Conservation (phyloP, 129 eudicot genomes). For the Tagetes erecta region DNA sequence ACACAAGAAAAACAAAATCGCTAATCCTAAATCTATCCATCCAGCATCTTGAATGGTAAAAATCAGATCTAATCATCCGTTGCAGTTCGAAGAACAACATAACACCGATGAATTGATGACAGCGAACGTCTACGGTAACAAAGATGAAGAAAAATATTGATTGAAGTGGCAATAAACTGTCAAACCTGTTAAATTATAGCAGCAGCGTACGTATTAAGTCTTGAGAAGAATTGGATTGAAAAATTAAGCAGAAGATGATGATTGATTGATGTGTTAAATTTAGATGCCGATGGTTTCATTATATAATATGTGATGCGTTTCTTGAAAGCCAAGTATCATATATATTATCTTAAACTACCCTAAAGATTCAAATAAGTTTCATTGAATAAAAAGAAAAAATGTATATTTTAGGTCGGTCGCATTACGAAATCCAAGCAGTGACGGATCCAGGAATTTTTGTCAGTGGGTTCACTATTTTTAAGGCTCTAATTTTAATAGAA, state of each 20-base stretch:
- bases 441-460: no score
- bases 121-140: not conserved
- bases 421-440: no score
- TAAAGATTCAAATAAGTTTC: no score
- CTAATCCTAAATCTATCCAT: constrained; percentile 8
- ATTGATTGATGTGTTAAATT: not conserved
- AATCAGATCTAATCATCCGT: constrained; percentile 19
- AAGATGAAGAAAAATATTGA: not conserved
- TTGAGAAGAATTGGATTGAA: not conserved
- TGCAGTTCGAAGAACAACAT: constrained; percentile 18
- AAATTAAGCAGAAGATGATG: not conserved
- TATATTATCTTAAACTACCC: no score
- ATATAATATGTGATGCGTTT: no score
- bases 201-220: not conserved
- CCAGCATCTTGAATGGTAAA: constrained; percentile 37
- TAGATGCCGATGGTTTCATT: no score
- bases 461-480: no score
- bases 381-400: no score
- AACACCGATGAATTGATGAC: not conserved
- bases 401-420: no score
- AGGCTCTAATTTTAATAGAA: no score
- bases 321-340: no score
- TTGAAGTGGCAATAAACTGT: not conserved
- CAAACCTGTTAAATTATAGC: not conserved
- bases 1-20: not conserved